Conservation (phyloP, 306 rosid genomes). For the Cercis canadensis region DNA sequence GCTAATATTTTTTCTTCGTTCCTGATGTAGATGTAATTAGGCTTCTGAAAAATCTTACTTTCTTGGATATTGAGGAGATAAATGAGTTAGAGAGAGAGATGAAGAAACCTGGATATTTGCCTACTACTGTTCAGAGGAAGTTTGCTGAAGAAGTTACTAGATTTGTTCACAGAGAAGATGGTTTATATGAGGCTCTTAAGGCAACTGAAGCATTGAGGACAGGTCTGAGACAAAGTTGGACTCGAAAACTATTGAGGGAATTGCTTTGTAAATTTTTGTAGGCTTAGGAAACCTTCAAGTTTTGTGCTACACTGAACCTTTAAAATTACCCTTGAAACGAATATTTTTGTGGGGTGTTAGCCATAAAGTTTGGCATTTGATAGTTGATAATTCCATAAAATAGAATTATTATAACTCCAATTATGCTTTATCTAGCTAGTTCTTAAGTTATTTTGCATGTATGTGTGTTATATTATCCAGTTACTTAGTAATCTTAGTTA, state of each 20-base stretch:
- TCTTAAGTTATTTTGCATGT: too few species aligned
- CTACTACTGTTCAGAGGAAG: conserved; percentile 73
- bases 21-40: conserved; percentile 85
- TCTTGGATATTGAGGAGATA: conserved; percentile 75
- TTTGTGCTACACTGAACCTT: conserved; percentile 5
- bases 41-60: conserved; percentile 76
- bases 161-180: conserved; percentile 88
- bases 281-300: conserved; percentile 20
- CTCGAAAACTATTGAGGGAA: conserved; percentile 83
- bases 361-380: conserved; percentile 4
- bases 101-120: conserved; percentile 60
- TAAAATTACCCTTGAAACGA: not conserved
- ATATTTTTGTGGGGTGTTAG: not conserved
- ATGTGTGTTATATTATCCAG: too few species aligned
- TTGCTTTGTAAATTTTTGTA: conserved; percentile 51
- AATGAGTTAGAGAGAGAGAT: conserved; percentile 65
- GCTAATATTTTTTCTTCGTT: conserved; percentile 88
- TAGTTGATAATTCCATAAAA: too few species aligned
- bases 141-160: conserved; percentile 92
- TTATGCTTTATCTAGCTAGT: too few species aligned
- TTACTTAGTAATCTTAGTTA: too few species aligned
- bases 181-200: conserved; percentile 77
- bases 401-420: too few species aligned
- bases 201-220: conserved; percentile 93
- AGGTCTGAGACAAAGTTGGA: conserved; percentile 83